Evolutionary conservation across 1,284 basidiomycete genomes (phyloP), one percentile per base, ranked within the genome.

Genomic region (Trametes sp.): DNA sequence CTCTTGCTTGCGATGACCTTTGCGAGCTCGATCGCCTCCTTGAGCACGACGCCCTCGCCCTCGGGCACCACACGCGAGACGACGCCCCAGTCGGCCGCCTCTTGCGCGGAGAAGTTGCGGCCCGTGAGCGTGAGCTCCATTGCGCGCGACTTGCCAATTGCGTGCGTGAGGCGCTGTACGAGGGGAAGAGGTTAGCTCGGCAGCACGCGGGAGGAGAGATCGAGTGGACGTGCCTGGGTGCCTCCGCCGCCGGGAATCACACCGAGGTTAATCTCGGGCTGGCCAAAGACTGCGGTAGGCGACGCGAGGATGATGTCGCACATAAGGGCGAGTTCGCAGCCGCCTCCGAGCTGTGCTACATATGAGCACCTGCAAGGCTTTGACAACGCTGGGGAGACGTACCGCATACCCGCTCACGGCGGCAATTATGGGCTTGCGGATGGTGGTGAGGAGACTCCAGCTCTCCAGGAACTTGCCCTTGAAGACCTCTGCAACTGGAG

Each of bases 71-170:
- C 87, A 64, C 90, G 84, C 72, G 88, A 92, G 50, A 96, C 89
- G 66, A 99, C 80, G 68, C 80, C 97, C 90, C 95, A 98, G 46
- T 84, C 78, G 65, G 89, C 90, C 0, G 97, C 97, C 73, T 98
- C 94, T 61, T 87, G 79, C 1, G 95, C 98, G 57, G 82, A 79
- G 73, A 98, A 84, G 69, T 82, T 89, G 45, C 92, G 87, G 29
- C 96, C 96, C 0, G 96, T 98, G 53, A 99, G 84, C 53, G 94
- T 86, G 76, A 98, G 82, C 76, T 99, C 98, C 97, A 99, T 99
- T 14, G 96, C 87, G 66, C 94, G 89, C 36, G 94, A 94, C 81
- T 98, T 98, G 58, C 97, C 97, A 66, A 99, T 87, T 10, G 92
- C 86, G 66, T 85, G 88, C 21, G 93, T 89, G 57, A 99, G 89